phyloP scores from a whole-genome alignment of 345 rosid species.

The Gynandropsis gynandra region DNA sequence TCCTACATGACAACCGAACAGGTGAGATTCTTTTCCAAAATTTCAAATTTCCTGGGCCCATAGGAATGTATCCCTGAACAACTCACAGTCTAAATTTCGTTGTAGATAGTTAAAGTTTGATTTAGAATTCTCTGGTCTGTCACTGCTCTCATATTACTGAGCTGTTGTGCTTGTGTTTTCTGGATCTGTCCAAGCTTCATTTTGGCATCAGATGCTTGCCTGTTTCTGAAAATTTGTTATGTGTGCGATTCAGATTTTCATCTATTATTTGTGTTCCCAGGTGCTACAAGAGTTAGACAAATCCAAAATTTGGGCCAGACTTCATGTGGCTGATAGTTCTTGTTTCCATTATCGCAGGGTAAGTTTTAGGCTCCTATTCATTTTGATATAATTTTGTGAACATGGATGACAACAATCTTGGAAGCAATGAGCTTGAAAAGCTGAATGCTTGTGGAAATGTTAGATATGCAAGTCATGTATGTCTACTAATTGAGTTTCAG shows the following conservation, averaged over 20 bases:
- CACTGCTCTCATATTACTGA: slow-evolving; percentile 5
- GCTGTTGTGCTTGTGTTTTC: slow-evolving; percentile 12
- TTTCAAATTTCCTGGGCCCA: background rate
- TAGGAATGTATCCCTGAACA: slow-evolving; percentile 5
- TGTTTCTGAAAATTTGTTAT: slow-evolving; percentile 3
- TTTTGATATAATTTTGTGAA: background rate
- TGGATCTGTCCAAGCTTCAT: slow-evolving; percentile 10
- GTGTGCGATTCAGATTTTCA: slow-evolving; percentile 1
- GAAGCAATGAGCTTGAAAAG: background rate
- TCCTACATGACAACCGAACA: slow-evolving; percentile 65
- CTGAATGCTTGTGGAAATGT: too few relatives aligned
- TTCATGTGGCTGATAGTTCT: slow-evolving; percentile 82
- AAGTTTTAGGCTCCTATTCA: slow-evolving; percentile 24
- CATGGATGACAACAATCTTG: slow-evolving; percentile 6
- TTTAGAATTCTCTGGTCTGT: background rate
- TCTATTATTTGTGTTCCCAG: slow-evolving; percentile 32
- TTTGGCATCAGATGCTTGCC: slow-evolving; percentile 2
- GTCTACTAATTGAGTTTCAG: too few relatives aligned
- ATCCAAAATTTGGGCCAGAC: slow-evolving; percentile 67
- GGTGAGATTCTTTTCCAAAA: slow-evolving; percentile 34
- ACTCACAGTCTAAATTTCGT: background rate
- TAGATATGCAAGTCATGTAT: background rate
- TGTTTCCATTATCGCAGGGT: slow-evolving; percentile 88
- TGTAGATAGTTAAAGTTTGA: background rate
- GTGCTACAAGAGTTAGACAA: slow-evolving; percentile 59